A percentile compares a stretch with the other conserved stretches of the same genome.
Conservation (phyloP, 805 yeast species). For the Suhomyces vadensis region DNA sequence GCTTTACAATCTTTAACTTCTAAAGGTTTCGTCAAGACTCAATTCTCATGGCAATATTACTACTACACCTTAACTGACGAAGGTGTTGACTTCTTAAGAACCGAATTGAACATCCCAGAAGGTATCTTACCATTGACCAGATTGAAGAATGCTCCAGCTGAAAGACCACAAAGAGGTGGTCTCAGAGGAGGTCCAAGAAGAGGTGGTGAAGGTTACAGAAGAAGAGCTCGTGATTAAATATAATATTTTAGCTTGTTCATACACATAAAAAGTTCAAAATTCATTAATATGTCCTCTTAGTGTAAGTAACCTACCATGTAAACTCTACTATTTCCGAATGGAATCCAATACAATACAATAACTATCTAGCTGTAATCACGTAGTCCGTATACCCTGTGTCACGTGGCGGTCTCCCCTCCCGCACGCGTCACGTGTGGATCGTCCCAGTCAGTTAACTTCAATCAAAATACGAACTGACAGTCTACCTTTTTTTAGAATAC, state of each 20-base stretch:
- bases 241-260: constrained; percentile 6
- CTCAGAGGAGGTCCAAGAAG: constrained; percentile 39
- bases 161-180: constrained; percentile 58
- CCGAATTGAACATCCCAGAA: constrained; percentile 97
- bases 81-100: constrained; percentile 98
- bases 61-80: constrained; percentile 99
- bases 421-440: neutral
- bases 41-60: constrained; percentile 99
- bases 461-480: neutral
- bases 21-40: constrained; percentile 98
- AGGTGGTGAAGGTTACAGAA: constrained; percentile 54
- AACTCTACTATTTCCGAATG: constrained; percentile 3
- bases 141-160: constrained; percentile 91
- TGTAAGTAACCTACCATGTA: too few relatives aligned
- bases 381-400: neutral
- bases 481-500: neutral
- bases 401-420: neutral
- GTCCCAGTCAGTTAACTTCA: neutral
- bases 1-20: constrained; percentile 99
- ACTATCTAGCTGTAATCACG: neutral
- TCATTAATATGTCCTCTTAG: neutral
- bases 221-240: constrained; percentile 56
- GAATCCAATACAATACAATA: neutral
- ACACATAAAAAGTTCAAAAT: neutral
- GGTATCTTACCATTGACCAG: constrained; percentile 98